Percentiles rank a stretch among this genome's conserved stretches.
These are phyloP conservation scores for Phytopythium montanum DNA, from an alignment of 352 stramenopile species.

Conservation along the genomic window DNA sequence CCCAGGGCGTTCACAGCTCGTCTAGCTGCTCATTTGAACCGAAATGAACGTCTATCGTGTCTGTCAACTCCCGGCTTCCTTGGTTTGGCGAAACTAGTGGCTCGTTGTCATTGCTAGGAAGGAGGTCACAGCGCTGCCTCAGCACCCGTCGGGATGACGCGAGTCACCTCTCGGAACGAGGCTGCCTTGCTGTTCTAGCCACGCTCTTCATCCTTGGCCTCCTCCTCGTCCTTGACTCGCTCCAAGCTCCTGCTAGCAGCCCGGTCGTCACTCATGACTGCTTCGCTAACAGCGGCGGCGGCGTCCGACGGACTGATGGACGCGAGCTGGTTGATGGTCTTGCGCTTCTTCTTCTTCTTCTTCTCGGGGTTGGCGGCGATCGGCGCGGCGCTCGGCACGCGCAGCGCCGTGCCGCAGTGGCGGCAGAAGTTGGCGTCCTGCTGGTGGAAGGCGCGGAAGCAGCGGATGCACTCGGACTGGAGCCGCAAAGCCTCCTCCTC, in stretches of 20 bases:
- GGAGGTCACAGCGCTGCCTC: not conserved
- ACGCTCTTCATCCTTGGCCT: not conserved
- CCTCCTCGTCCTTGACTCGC: conserved; percentile 1
- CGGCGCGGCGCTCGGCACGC: conserved; percentile 18
- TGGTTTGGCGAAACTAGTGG: too few relatives aligned
- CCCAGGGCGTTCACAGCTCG: too few relatives aligned
- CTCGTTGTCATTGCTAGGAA: not conserved
- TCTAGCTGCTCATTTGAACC: not conserved
- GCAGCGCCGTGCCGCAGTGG: conserved; percentile 59
- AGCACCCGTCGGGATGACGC: conserved; percentile 6
- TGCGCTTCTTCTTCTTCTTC: conserved; percentile 10
- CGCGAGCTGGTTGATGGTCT: not conserved
- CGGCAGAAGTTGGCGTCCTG: conserved; percentile 81
- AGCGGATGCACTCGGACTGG: conserved; percentile 67
- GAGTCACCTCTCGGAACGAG: conserved; percentile 5
- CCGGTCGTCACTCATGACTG: not conserved
- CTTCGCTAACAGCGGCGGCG: not conserved
- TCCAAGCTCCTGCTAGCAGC: not conserved
- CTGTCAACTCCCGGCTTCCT: not conserved
- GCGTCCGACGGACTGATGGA: conserved; percentile 4
- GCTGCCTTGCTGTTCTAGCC: not conserved
- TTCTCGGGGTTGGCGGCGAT: not conserved
- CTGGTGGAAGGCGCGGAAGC: conserved; percentile 73
- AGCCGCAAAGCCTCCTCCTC: conserved; percentile 50
- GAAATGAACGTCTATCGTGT: conserved; percentile 1